Percentiles rank a stretch among this genome's conserved stretches.
phyloP scores from a whole-genome alignment of 2,329 filamentous ascomycete species.

The Aspergillus chevalieri region DNA sequence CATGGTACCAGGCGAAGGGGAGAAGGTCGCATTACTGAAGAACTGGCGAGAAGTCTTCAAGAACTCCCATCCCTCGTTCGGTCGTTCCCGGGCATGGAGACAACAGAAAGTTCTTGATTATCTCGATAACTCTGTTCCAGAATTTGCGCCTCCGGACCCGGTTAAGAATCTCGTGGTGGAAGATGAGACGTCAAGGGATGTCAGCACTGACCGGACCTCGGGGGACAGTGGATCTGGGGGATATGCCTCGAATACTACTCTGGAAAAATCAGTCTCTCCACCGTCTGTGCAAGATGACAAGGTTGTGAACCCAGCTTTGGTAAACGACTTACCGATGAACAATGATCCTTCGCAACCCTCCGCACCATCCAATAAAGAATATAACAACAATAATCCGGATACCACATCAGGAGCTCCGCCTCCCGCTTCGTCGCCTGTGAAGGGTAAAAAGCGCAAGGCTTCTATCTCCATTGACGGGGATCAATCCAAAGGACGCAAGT shows the following conservation, averaged over 20 bases:
- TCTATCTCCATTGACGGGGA: conserved; percentile 6
- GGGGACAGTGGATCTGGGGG: conserved; percentile 14
- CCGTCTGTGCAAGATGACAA: neutral
- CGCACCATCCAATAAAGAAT: too few relatives aligned
- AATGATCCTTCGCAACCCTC: neutral
- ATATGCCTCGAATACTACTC: conserved; percentile 15
- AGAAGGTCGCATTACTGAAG: conserved; percentile 40
- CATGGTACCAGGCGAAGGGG: conserved; percentile 35
- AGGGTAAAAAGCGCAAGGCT: conserved; percentile 19
- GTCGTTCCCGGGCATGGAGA: conserved; percentile 14
- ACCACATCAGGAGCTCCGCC: neutral
- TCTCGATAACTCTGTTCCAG: neutral
- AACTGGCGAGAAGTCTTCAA: conserved; percentile 44
- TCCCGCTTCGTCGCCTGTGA: conserved; percentile 4
- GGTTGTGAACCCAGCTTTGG: neutral
- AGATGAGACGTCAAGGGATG: conserved; percentile 3
- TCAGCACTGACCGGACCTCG: conserved; percentile 15
- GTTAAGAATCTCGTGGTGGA: conserved; percentile 2
- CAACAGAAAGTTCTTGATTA: conserved; percentile 4
- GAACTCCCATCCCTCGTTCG: conserved; percentile 25
- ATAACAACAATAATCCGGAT: too few relatives aligned
- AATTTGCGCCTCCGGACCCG: conserved; percentile 4
- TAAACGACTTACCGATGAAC: neutral
- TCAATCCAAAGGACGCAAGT: conserved; percentile 7
- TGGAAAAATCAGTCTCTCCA: conserved; percentile 12